phyloP scores from a whole-genome alignment of 164 flowering plant species.

The Vitis rotundifolia region DNA sequence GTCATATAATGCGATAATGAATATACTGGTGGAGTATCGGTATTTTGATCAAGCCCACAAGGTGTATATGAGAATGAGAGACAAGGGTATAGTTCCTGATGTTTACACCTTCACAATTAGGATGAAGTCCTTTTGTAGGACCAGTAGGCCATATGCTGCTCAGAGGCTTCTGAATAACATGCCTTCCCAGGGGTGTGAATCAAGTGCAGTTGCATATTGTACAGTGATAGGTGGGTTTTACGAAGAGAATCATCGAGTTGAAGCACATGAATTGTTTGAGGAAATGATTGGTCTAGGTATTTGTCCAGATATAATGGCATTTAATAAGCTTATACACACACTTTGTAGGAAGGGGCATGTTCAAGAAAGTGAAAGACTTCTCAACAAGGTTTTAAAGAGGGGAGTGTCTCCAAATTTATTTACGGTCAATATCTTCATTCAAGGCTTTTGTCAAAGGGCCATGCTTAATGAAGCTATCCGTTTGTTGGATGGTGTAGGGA shows the following conservation, averaged over 20 bases:
- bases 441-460: constrained; percentile 64
- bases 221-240: constrained; percentile 80
- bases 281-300: constrained; percentile 63
- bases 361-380: constrained; percentile 62
- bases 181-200: constrained; percentile 60
- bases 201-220: constrained; percentile 81
- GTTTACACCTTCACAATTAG: constrained; percentile 76
- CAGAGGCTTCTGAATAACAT: constrained; percentile 80
- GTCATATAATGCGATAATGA: constrained; percentile 80
- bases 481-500: constrained; percentile 42
- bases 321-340: constrained; percentile 71
- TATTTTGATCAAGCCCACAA: constrained; percentile 80
- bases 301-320: constrained; percentile 61
- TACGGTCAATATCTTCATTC: constrained; percentile 73
- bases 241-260: constrained; percentile 40
- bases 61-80: constrained; percentile 75
- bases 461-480: constrained; percentile 40
- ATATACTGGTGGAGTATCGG: constrained; percentile 69
- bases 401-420: constrained; percentile 71
- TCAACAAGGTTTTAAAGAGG: constrained; percentile 73
- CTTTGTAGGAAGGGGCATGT: constrained; percentile 69
- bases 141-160: constrained; percentile 72
- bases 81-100: constrained; percentile 74
- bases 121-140: constrained; percentile 87
- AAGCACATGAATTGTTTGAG: constrained; percentile 65